Conservation (phyloP, 345 rosid species). For the Microthlaspi erraticum region DNA sequence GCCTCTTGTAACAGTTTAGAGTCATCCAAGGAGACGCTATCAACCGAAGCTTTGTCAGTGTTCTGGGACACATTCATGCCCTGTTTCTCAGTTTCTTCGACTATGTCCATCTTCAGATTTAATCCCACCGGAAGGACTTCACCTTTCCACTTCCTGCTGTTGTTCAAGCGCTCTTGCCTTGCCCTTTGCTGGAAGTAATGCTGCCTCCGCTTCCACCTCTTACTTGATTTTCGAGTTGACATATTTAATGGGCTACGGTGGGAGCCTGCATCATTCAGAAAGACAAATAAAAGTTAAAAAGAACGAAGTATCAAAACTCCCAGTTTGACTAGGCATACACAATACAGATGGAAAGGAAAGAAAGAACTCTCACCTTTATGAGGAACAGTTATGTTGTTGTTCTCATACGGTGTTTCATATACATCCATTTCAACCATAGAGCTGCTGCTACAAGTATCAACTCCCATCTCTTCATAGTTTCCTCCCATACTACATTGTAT, state of each 20-base stretch:
- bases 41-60: constrained; percentile 31
- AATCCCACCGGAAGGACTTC: constrained; percentile 58
- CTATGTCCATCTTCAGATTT: constrained; percentile 46
- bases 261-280: constrained; percentile 50
- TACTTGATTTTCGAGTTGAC: constrained; percentile 59
- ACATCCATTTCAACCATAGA: constrained; percentile 93
- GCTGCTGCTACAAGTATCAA: constrained; percentile 59
- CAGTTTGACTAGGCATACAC: neutral
- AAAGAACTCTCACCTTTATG: constrained; percentile 54
- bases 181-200: constrained; percentile 84
- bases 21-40: constrained; percentile 50
- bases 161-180: constrained; percentile 88
- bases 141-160: constrained; percentile 92
- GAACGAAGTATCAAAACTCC: constrained; percentile 12
- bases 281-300: neutral
- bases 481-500: constrained; percentile 79
- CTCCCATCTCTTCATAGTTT: constrained; percentile 56
- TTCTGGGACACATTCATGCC: constrained; percentile 19
- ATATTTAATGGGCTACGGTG: constrained; percentile 54
- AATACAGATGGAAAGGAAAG: constrained; percentile 11
- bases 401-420: constrained; percentile 54
- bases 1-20: constrained; percentile 49
- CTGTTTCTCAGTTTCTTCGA: constrained; percentile 40
- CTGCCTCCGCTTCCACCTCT: constrained; percentile 88
- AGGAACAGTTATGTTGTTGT: constrained; percentile 44